phyloP scores from a whole-genome alignment of 2,329 filamentous ascomycete genomes.

The Orbilia quercus region DNA sequence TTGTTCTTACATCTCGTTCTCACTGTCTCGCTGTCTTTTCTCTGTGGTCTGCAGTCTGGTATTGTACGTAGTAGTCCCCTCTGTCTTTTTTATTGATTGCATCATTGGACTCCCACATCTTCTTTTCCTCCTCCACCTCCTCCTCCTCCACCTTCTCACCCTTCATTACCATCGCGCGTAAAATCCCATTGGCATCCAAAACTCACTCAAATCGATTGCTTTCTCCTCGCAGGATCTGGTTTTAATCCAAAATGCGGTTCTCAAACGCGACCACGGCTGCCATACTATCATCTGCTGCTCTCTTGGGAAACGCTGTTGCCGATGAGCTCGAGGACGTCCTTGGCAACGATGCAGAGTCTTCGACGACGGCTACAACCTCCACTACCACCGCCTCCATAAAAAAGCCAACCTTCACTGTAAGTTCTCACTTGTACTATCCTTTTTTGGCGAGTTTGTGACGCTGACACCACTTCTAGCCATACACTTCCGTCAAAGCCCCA shows the following conservation, averaged over 20 bases:
- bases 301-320: constrained; percentile 73
- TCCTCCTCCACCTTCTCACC: neutral
- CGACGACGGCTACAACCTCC: constrained; percentile 62
- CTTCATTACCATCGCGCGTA: constrained; percentile 1
- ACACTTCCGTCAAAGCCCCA: constrained; percentile 80
- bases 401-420: constrained; percentile 87
- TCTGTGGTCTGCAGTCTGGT: constrained; percentile 41
- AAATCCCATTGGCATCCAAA: constrained; percentile 1
- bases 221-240: constrained; percentile 54
- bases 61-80: constrained; percentile 42
- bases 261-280: constrained; percentile 77
- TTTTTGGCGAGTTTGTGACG: constrained; percentile 20
- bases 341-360: constrained; percentile 64
- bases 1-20: constrained; percentile 2
- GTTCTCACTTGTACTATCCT: constrained; percentile 61
- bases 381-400: constrained; percentile 71
- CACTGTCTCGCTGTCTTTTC: constrained; percentile 2
- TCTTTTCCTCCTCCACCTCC: constrained; percentile 3
- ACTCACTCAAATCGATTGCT: constrained; percentile 20
- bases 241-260: constrained; percentile 78
- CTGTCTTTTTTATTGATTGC: constrained; percentile 30
- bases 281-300: constrained; percentile 76
- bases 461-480: constrained; percentile 72
- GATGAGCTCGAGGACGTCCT: constrained; percentile 73
- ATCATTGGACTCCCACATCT: constrained; percentile 21